A percentile compares a stretch with the other conserved stretches of the same genome.
Evolutionary conservation across 176 grass and related monocot species (phyloP).

Genomic region (Oryza longistaminata): DNA sequence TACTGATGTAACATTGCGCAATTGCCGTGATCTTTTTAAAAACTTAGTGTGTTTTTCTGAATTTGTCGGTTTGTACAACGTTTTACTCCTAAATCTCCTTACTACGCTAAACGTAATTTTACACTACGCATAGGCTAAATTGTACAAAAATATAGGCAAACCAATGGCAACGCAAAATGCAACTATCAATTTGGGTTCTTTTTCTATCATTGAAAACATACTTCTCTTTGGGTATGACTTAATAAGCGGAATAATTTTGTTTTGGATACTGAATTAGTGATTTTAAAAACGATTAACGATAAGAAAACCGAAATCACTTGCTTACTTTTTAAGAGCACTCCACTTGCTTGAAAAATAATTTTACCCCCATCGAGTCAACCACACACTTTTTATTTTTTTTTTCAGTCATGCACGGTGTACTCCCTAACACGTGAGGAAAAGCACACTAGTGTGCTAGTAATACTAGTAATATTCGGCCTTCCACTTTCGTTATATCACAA

Average conservation of each 20-base stretch:
- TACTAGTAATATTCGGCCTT: not conserved
- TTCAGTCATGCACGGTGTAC: not conserved
- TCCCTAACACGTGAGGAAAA: not conserved
- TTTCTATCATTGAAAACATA: not conserved
- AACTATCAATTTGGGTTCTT: too few relatives aligned
- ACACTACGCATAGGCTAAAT: not conserved
- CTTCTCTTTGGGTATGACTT: not conserved
- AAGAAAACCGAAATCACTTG: not conserved
- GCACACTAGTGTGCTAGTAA: not conserved
- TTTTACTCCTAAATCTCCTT: not conserved
- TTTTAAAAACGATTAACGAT: too few relatives aligned
- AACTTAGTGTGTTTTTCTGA: not conserved
- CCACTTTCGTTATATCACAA: not conserved
- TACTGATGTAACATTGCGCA: too few relatives aligned
- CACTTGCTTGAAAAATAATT: not conserved
- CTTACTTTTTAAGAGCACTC: not conserved
- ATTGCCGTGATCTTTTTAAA: too few relatives aligned
- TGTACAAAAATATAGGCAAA: not conserved
- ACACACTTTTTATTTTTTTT: not conserved
- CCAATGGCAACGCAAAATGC: too few relatives aligned
- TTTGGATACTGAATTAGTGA: too few relatives aligned
- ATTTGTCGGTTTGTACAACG: not conserved
- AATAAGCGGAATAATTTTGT: not conserved
- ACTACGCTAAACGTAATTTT: not conserved
- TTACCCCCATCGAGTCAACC: not conserved